phyloP scores from a whole-genome alignment of 495 filamentous ascomycete genomes.

The Letharia lupina region DNA sequence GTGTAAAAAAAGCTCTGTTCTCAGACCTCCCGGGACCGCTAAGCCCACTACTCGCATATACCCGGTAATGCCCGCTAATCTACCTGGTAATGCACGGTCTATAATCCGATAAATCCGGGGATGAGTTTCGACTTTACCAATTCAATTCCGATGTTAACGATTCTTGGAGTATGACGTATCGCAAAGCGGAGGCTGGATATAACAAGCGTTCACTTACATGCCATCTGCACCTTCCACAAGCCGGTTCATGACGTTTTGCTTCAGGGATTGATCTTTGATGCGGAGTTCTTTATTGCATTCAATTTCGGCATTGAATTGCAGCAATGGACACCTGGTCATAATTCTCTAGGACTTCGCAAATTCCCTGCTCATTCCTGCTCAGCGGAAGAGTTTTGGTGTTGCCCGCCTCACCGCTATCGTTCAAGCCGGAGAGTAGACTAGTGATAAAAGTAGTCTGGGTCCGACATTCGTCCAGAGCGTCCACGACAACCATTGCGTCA shows the following conservation, averaged over 20 bases:
- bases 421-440: constrained; percentile 23
- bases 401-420: not conserved
- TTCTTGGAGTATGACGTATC: no score
- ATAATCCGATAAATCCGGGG: no score
- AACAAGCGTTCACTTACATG: constrained; percentile 22
- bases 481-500: constrained; percentile 23
- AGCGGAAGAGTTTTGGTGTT: constrained; percentile 23
- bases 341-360: constrained; percentile 19
- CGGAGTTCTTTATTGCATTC: constrained; percentile 18
- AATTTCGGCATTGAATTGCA: constrained; percentile 29
- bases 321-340: constrained; percentile 28
- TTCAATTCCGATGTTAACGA: no score
- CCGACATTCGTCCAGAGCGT: constrained; percentile 32
- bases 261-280: constrained; percentile 24
- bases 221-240: constrained; percentile 29
- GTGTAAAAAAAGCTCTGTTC: no score
- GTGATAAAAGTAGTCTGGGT: not conserved
- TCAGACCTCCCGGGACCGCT: no score
- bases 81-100: no score
- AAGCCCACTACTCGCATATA: no score
- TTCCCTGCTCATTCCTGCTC: constrained; percentile 27
- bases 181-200: not conserved
- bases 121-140: no score
- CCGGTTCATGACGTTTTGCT: constrained; percentile 29
- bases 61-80: no score